A percentile compares a stretch with the other conserved stretches of the same genome.
Conservation (phyloP, 148 eudicot species). For the Hydrangea macrophylla region DNA sequence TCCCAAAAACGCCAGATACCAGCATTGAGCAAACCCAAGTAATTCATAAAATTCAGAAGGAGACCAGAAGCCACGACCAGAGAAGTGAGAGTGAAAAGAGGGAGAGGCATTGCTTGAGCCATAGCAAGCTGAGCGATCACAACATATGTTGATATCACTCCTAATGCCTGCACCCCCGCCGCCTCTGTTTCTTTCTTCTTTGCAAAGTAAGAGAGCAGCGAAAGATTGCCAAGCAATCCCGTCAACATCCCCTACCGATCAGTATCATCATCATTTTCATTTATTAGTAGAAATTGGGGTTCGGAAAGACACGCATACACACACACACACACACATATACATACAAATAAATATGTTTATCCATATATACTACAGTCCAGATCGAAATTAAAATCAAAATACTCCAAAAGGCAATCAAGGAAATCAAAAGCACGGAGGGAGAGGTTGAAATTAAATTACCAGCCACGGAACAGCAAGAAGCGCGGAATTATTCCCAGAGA, state of each 20-base stretch:
- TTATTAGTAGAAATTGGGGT: too few species aligned
- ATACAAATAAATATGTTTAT: not conserved
- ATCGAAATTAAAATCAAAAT: too few species aligned
- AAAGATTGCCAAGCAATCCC: conserved; percentile 85
- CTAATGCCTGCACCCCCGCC: conserved; percentile 74
- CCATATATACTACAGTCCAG: too few species aligned
- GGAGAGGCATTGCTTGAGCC: conserved; percentile 89
- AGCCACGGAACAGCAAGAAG: conserved; percentile 92
- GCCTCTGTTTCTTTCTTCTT: conserved; percentile 92
- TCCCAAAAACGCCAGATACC: conserved; percentile 81
- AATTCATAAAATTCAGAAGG: conserved; percentile 66
- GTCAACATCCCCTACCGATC: conserved; percentile 85
- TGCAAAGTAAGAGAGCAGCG: conserved; percentile 79
- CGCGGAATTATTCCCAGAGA: conserved; percentile 71
- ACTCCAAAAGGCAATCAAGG: not conserved
- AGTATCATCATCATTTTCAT: not conserved
- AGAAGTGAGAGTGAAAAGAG: conserved; percentile 53
- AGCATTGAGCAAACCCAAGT: conserved; percentile 59
- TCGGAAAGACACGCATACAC: too few species aligned
- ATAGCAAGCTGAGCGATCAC: conserved; percentile 81
- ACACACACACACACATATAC: too few species aligned
- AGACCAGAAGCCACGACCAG: conserved; percentile 65
- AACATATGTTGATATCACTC: conserved; percentile 69
- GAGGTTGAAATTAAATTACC: too few species aligned
- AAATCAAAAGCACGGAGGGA: too few species aligned